Evolutionary conservation across 768 basidiomycete species (phyloP), one percentile per base, ranked within the genome.

Genomic region (Lentinula lateritia): DNA sequence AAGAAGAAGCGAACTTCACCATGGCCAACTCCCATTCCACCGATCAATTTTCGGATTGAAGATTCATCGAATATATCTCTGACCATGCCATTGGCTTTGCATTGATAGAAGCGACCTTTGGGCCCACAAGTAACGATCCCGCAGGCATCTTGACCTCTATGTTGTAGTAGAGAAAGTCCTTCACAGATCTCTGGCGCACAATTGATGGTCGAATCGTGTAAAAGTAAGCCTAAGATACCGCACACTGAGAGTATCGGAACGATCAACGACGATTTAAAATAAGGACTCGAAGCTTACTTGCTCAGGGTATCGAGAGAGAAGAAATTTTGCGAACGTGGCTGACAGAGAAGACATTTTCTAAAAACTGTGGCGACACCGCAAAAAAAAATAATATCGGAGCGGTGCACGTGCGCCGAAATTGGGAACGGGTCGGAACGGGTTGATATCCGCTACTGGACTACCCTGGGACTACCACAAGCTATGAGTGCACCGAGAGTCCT

Each of bases 11-110:
- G 28, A 53, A 16, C 68, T 83, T 65, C 67, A 96, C 96, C 95
- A 73, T 99, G 97, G 0, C 97, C 97, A 58, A 99, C 86, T 60
- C 97, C 97, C 97, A 99, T 99, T 50, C 90, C 87, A 5, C 97
- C 97, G 64, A 90, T 80, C 63, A 99, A 75, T 63, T 85, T 86
- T 45, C 84, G 80, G 61, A 98, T 77, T 3, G 90, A 83, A 67
- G 81, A 83, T 39, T 83, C 79, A 72, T 98, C 95, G 73, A 98
- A 94, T 63, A 98, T 89, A 70, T 99, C 97, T 56, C 95, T 83
- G 67, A 99, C 96, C 97, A 99, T 98, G 48, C 97, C 97, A 70
- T 98, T 99, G 32, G 94, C 93, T 75, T 99, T 99, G 81, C 94
- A 95, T 72, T 99, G 97, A 74, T 90, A 98, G 71, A 99, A 90